Evolutionary conservation across 2,329 filamentous ascomycete species (phyloP).

Genomic region (Cercospora nicotianae): DNA sequence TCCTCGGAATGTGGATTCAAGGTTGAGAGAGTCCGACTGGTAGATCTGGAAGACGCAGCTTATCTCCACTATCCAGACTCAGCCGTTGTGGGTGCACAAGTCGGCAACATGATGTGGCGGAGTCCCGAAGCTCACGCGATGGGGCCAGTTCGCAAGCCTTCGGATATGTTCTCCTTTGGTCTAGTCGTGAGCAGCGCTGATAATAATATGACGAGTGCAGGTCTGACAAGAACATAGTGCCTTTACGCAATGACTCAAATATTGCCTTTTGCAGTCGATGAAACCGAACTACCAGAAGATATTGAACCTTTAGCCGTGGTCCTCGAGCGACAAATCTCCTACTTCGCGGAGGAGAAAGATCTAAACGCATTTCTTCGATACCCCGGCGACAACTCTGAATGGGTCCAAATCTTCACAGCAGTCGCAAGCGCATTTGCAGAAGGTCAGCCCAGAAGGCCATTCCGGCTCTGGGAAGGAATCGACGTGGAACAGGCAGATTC

Average conservation of each 20-base stretch:
- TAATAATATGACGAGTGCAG: no score
- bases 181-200: not conserved
- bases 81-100: not conserved
- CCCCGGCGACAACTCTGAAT: slow-evolving; percentile 46
- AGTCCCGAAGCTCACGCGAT: not conserved
- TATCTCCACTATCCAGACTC: not conserved
- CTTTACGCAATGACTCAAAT: slow-evolving; percentile 24
- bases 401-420: slow-evolving; percentile 42
- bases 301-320: slow-evolving; percentile 28
- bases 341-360: slow-evolving; percentile 48
- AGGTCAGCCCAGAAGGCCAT: slow-evolving; percentile 47
- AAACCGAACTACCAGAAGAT: no score
- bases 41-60: not conserved
- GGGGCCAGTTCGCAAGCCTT: not conserved
- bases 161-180: not conserved
- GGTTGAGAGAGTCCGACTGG: no score
- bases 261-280: no score
- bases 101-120: not conserved
- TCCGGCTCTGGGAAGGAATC: slow-evolving; percentile 4
- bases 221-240: no score
- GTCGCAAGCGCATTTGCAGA: slow-evolving; percentile 44
- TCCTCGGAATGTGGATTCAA: no score
- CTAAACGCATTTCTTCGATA: slow-evolving; percentile 29
- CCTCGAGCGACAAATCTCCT: slow-evolving; percentile 50
- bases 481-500: slow-evolving; percentile 4